phyloP scores from a whole-genome alignment of 768 basidiomycete genomes.

The Pisolithus microcarpus region DNA sequence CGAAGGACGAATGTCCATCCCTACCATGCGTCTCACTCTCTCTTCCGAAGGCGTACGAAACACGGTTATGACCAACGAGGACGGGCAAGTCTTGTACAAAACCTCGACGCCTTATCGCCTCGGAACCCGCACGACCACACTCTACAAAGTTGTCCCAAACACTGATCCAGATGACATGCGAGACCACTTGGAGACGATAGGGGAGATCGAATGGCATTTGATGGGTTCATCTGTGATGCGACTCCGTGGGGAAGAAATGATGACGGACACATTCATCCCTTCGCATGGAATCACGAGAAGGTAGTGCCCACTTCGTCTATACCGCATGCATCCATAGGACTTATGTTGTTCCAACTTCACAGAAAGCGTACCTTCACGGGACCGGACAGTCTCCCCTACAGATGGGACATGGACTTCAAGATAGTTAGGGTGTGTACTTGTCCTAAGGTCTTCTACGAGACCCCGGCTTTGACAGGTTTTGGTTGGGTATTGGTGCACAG shows the following conservation, averaged over 20 bases:
- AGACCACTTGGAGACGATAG: slow-evolving; percentile 27
- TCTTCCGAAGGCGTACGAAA: slow-evolving; percentile 19
- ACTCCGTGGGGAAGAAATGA: slow-evolving; percentile 20
- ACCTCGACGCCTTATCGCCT: slow-evolving; percentile 16
- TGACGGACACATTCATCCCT: slow-evolving; percentile 20
- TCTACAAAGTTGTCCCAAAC: slow-evolving; percentile 21
- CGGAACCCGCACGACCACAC: slow-evolving; percentile 14
- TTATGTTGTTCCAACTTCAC: too few relatives aligned
- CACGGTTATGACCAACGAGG: slow-evolving; percentile 16
- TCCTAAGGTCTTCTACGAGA: neutral
- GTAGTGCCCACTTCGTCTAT: neutral
- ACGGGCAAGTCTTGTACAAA: slow-evolving; percentile 24
- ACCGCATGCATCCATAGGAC: neutral
- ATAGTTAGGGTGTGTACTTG: slow-evolving; percentile 12
- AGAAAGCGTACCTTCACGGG: slow-evolving; percentile 28
- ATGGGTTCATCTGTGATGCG: slow-evolving; percentile 25
- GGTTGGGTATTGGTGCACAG: slow-evolving; percentile 2
- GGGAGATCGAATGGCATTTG: slow-evolving; percentile 29
- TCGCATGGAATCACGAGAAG: slow-evolving; percentile 14
- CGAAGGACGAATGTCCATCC: too few relatives aligned
- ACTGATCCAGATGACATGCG: slow-evolving; percentile 16
- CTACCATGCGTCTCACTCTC: slow-evolving; percentile 17
- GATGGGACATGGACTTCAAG: slow-evolving; percentile 22
- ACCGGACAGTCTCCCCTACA: slow-evolving; percentile 27
- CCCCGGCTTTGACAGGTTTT: neutral